Base-by-base conservation (phyloP, 805 yeast species). In the Brettanomyces nanus region DNA sequence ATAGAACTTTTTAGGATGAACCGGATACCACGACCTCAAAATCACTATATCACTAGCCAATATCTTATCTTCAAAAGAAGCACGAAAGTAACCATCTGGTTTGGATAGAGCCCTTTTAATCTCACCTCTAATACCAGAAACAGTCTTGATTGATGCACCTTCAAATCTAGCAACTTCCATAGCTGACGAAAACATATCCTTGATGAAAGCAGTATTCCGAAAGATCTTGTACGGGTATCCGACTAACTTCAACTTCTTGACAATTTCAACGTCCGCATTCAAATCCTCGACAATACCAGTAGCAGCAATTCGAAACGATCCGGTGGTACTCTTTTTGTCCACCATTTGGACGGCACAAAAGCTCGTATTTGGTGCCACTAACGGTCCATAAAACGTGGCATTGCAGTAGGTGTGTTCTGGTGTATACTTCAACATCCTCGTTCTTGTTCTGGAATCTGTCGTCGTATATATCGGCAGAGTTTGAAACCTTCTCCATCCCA, bases 401-500 rank as follows among this genome's bases (percentile, higher is more conserved):
- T 81, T 79, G 69, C 98, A 92, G 58, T 83, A 90, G 19, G 96
- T 85, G 61, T 92, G 99, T 56, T 92, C 99, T 6, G 98, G 98
- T 0, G 98, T 92, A 59, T 92, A 92, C 58, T 92, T 92, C 63
- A 92, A 72, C 96, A 92, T 85, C 66, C 98, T 81, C 54, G 89
- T 90, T 68, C 99, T 76, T 11, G 99, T 92, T 64, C 99, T 74
- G 5, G 98, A 92, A 61, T 92, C 99, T 5, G 95, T 78, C 0
- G 98, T 92, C 3, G 98, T 89, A 59, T 89, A 92, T 19, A 92
- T 73, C 6, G 99, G 99, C 39, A 90, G 65, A 0, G 98, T 89
- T 62, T 92, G 99, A 66, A 92, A 94, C 60, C 99, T 73, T 66
- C 99, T 78, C 99, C 98, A 92, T 28, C 99, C 99, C 31, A 92